phyloP scores from a whole-genome alignment of 306 rosid species.

The Rosa lucieae region DNA sequence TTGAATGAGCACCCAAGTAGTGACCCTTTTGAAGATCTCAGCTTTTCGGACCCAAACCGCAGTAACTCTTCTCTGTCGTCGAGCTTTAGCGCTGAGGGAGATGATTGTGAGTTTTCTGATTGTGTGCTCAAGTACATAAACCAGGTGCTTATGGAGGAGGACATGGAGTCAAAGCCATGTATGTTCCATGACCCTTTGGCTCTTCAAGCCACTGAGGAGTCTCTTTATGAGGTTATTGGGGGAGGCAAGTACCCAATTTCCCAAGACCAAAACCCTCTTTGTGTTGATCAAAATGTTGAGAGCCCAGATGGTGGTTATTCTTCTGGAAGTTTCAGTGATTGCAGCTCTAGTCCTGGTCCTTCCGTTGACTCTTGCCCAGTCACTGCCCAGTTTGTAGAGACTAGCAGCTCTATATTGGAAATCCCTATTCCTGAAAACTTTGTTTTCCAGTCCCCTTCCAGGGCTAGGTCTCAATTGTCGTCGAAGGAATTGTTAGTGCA shows the following conservation, averaged over 20 bases:
- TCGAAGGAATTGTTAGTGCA: slow-evolving; percentile 44
- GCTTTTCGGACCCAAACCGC: slow-evolving; percentile 9
- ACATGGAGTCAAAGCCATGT: slow-evolving; percentile 45
- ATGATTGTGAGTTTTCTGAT: slow-evolving; percentile 41
- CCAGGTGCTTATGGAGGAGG: slow-evolving; percentile 67
- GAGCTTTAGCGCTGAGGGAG: slow-evolving; percentile 31
- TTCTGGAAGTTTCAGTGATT: slow-evolving; percentile 23
- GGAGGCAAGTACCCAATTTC: too few relatives aligned
- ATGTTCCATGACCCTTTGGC: too few relatives aligned
- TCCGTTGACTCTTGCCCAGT: slow-evolving; percentile 29
- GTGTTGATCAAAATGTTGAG: slow-evolving; percentile 16
- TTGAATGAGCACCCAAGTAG: too few relatives aligned
- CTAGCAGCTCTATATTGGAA: slow-evolving; percentile 4
- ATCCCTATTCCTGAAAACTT: too few relatives aligned
- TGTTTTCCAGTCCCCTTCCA: too few relatives aligned
- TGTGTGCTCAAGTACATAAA: slow-evolving; percentile 40
- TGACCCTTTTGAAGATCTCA: too few relatives aligned
- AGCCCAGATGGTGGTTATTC: slow-evolving; percentile 41
- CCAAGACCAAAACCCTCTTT: too few relatives aligned
- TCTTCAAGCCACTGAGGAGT: too few relatives aligned
- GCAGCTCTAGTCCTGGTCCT: slow-evolving; percentile 21
- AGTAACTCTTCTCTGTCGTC: not conserved
- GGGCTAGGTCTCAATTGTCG: too few relatives aligned
- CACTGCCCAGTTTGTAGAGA: slow-evolving; percentile 25
- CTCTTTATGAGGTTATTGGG: too few relatives aligned